Conservation (phyloP, 345 rosid genomes). For the Gossypium ekmanianum region DNA sequence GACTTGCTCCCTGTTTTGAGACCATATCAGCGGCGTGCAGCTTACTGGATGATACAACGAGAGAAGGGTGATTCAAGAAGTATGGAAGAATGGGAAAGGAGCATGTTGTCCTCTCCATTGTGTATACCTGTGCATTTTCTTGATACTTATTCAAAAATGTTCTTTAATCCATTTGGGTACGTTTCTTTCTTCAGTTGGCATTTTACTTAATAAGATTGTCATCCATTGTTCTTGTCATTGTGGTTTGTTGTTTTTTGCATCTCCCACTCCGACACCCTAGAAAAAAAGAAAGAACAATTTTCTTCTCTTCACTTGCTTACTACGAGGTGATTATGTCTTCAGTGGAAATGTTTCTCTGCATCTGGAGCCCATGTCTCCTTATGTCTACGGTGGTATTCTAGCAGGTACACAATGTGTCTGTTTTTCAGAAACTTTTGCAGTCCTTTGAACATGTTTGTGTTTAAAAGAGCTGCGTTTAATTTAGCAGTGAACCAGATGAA, state of each 20-base stretch:
- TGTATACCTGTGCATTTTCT: slow-evolving; percentile 62
- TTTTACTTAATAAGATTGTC: background rate
- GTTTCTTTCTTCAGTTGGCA: background rate
- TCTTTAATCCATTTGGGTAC: slow-evolving; percentile 94
- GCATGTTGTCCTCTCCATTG: slow-evolving; percentile 58
- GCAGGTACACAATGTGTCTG: slow-evolving; percentile 55
- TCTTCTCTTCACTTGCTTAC: slow-evolving; percentile 16
- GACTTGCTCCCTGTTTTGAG: slow-evolving; percentile 77
- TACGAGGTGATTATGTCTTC: slow-evolving; percentile 29
- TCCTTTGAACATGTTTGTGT: background rate
- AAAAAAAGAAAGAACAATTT: background rate
- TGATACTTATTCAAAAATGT: slow-evolving; percentile 65
- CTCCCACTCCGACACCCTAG: background rate
- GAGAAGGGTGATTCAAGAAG: slow-evolving; percentile 61
- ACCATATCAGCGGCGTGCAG: slow-evolving; percentile 95
- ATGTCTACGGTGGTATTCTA: slow-evolving; percentile 85
- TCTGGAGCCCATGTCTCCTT: slow-evolving; percentile 48
- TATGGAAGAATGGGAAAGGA: slow-evolving; percentile 33
- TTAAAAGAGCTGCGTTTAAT: background rate
- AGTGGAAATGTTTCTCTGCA: slow-evolving; percentile 78
- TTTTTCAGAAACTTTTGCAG: background rate
- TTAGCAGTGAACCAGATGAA: background rate
- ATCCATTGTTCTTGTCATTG: background rate
- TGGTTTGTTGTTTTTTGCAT: background rate
- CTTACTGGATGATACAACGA: slow-evolving; percentile 85